Base-by-base conservation (phyloP, 805 yeast species). In the Candida boidinii region DNA sequence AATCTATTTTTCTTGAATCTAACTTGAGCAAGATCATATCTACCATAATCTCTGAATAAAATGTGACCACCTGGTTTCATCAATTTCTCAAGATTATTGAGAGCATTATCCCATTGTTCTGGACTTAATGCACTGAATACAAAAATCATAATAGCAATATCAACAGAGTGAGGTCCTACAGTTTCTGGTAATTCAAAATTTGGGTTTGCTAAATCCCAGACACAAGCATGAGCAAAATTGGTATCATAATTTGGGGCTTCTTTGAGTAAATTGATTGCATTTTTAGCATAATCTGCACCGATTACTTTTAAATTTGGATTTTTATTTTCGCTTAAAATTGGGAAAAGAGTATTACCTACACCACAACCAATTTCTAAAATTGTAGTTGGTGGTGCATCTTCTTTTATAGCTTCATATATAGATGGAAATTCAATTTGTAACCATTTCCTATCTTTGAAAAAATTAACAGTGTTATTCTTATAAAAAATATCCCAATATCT, bases 361-460 rank as follows among this genome's bases (percentile, higher is more conserved):
- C 98, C 98, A 60, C 98, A 92, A 3, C 98, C 98, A 29, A 92
- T 80, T 56, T 92, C 98, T 35, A 92, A 67, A 22, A 92, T 79
- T 3, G 79, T 75, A 16, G 69, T 68, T 4, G 79, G 73, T n/a
- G 86, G 81, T 6, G 79, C 67, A 43, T 78, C 81, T 17, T 72
- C 69, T 40, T 75, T 73, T 4, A 95, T 85, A 5, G 85, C 81
- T 39, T 78, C 79, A 50, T 81, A 90, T 23, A 92, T 58, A 11
- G 73, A 62, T 1, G 98, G 98, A 42, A 92, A 92, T 60, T 92
- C 98, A 30, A 90, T 80, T 52, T 84, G 86, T 38, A 92, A 66
- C 98, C 98, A 92, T 51, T 85, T 88, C 45, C 98, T 69, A 57
- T 92, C 96, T 55, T 92, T 92, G 68, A 92, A 92, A 61, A 92